Percentiles rank a stretch among this genome's conserved stretches.
phyloP scores from a whole-genome alignment of 208 protist genomes.

The Naegleria fowleri region DNA sequence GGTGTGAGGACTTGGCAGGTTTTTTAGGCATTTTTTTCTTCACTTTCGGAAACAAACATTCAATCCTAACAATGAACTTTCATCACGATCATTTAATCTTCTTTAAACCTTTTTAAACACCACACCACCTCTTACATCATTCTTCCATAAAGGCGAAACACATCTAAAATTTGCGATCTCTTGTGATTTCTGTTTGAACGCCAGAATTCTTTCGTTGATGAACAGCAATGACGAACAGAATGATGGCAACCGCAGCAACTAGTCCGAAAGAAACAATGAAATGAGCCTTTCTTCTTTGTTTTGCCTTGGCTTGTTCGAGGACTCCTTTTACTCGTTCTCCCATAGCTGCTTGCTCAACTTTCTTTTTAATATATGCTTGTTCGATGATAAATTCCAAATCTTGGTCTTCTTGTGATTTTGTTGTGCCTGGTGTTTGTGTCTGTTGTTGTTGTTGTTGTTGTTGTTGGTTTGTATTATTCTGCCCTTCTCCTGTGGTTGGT shows the following conservation, averaged over 20 bases:
- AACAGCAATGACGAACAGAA: not conserved
- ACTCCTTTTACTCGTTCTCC: not conserved
- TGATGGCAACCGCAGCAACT: not conserved
- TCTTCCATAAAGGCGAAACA: too few relatives aligned
- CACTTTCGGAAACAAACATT: too few relatives aligned
- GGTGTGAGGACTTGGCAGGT: too few relatives aligned
- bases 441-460: too few relatives aligned
- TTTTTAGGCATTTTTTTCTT: too few relatives aligned
- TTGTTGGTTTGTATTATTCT: too few relatives aligned
- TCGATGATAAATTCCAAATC: slow-evolving; percentile 11
- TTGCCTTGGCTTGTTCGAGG: not conserved
- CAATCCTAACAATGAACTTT: too few relatives aligned
- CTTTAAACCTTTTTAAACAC: too few relatives aligned
- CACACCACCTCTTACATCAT: too few relatives aligned
- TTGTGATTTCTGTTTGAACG: not conserved
- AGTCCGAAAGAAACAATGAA: not conserved
- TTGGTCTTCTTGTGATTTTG: not conserved
- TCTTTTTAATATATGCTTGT: slow-evolving; percentile 9
- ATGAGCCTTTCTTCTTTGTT: not conserved
- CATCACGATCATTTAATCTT: too few relatives aligned
- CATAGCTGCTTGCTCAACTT: not conserved
- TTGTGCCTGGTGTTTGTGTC: not conserved
- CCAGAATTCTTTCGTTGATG: not conserved
- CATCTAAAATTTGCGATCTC: not conserved
- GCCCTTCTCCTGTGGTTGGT: too few relatives aligned